Evolutionary conservation across 208 protist genomes (phyloP).

Genomic region (Acanthamoeba castellanii): DNA sequence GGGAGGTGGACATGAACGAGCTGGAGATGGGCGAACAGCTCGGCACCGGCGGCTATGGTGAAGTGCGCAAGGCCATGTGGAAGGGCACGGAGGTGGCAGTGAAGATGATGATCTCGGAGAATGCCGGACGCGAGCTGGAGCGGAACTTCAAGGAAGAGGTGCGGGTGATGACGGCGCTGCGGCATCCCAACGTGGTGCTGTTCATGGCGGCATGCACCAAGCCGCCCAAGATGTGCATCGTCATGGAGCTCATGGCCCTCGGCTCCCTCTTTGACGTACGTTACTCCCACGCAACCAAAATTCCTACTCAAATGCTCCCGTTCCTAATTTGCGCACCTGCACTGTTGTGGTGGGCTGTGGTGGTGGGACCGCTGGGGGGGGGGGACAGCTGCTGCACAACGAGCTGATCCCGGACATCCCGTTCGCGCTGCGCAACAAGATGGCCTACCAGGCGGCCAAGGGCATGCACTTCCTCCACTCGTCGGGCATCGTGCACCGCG

Average conservation of each 20-base stretch:
- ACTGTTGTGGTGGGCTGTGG: too few species aligned
- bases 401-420: slow-evolving; percentile 56
- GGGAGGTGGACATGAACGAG: slow-evolving; percentile 61
- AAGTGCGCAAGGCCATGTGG: slow-evolving; percentile 61
- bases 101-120: slow-evolving; percentile 68
- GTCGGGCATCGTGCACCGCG: slow-evolving; percentile 64
- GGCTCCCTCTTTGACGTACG: slow-evolving; percentile 23
- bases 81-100: slow-evolving; percentile 72
- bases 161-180: slow-evolving; percentile 78
- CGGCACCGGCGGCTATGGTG: slow-evolving; percentile 42
- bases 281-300: too few species aligned
- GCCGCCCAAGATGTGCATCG: slow-evolving; percentile 62
- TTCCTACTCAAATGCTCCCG: too few species aligned
- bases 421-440: neutral
- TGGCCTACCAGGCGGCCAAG: slow-evolving; percentile 70
- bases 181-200: slow-evolving; percentile 85
- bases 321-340: too few species aligned
- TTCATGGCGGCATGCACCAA: slow-evolving; percentile 78
- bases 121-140: slow-evolving; percentile 52
- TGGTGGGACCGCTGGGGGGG: too few species aligned
- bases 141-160: slow-evolving; percentile 85
- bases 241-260: slow-evolving; percentile 57
- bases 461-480: slow-evolving; percentile 66
- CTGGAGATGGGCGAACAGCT: slow-evolving; percentile 48
- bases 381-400: slow-evolving; percentile 71